phyloP scores from a whole-genome alignment of 805 yeast species.

The Lachancea nothofagi region DNA sequence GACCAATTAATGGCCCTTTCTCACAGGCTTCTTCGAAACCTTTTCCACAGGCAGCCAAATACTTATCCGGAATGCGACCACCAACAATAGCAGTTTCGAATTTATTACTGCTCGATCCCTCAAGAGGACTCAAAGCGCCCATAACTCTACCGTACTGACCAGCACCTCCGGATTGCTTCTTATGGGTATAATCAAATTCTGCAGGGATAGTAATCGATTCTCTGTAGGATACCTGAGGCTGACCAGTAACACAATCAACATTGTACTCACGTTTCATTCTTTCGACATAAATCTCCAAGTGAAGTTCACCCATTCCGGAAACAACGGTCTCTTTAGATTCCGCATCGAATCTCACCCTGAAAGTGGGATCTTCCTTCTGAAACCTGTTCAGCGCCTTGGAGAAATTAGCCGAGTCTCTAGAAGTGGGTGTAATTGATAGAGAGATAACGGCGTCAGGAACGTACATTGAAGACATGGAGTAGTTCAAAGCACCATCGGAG shows the following conservation, averaged over 20 bases:
- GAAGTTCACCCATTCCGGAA: constrained; percentile 97
- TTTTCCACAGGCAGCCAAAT: constrained; percentile 85
- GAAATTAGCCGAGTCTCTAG: constrained; percentile 82
- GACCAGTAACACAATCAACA: constrained; percentile 91
- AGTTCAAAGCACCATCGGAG: constrained; percentile 72
- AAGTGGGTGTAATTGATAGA: constrained; percentile 78
- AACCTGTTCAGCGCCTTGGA: constrained; percentile 96
- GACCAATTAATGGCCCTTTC: constrained; percentile 96
- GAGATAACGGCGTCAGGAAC: constrained; percentile 99
- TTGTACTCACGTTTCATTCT: constrained; percentile 97
- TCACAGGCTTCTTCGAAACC: constrained; percentile 94
- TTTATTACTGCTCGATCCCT: constrained; percentile 45
- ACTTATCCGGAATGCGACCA: constrained; percentile 95
- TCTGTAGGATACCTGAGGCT: constrained; percentile 97
- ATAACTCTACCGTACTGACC: constrained; percentile 98
- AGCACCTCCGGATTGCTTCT: constrained; percentile 98
- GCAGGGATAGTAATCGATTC: constrained; percentile 76
- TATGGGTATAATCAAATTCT: constrained; percentile 88
- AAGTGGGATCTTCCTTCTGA: constrained; percentile 98
- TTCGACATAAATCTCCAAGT: constrained; percentile 94
- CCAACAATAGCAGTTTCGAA: constrained; percentile 90
- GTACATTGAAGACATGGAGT: constrained; percentile 95
- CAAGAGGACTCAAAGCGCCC: constrained; percentile 67
- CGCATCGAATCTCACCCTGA: constrained; percentile 87
- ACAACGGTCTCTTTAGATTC: constrained; percentile 85